A percentile compares a stretch with the other conserved stretches of the same genome.
phyloP scores from a whole-genome alignment of 306 rosid species.

The Lathyrus sativus region DNA sequence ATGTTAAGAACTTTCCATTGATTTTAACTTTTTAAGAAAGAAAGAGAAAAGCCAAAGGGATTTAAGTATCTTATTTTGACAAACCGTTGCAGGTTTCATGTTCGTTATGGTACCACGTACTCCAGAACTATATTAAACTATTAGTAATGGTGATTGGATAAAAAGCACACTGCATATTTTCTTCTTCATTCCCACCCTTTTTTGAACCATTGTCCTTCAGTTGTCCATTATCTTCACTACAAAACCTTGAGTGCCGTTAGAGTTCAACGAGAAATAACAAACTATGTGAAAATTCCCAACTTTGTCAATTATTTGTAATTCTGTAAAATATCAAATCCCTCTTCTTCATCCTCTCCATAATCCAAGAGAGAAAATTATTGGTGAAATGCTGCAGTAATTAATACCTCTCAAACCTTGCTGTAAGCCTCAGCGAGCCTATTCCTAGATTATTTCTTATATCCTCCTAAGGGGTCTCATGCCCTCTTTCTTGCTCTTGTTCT shows the following conservation, averaged over 20 bases:
- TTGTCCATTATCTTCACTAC: slow-evolving; percentile 36
- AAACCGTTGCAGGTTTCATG: slow-evolving; percentile 36
- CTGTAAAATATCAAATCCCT: slow-evolving; percentile 50
- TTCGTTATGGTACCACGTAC: slow-evolving; percentile 17
- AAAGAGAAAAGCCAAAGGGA: background rate
- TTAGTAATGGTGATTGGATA: slow-evolving; percentile 39
- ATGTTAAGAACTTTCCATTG: slow-evolving; percentile 20
- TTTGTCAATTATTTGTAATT: slow-evolving; percentile 43
- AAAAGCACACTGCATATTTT: slow-evolving; percentile 36
- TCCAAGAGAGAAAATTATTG: slow-evolving; percentile 49
- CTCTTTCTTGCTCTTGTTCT: slow-evolving; percentile 58
- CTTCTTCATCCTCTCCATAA: slow-evolving; percentile 43
- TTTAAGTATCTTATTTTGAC: slow-evolving; percentile 12
- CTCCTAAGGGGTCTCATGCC: slow-evolving; percentile 53
- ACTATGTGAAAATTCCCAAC: slow-evolving; percentile 51
- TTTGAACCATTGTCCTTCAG: slow-evolving; percentile 38
- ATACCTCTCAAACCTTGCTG: slow-evolving; percentile 54
- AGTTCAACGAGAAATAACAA: slow-evolving; percentile 49
- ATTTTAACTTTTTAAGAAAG: background rate
- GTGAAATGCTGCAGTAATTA: slow-evolving; percentile 60
- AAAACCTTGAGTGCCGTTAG: slow-evolving; percentile 43
- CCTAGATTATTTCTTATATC: slow-evolving; percentile 52
- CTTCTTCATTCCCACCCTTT: slow-evolving; percentile 21
- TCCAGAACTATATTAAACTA: background rate
- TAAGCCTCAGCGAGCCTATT: slow-evolving; percentile 40